Evolutionary conservation across 495 filamentous ascomycete genomes (phyloP).

Genomic region (Achaetomiella virescens): DNA sequence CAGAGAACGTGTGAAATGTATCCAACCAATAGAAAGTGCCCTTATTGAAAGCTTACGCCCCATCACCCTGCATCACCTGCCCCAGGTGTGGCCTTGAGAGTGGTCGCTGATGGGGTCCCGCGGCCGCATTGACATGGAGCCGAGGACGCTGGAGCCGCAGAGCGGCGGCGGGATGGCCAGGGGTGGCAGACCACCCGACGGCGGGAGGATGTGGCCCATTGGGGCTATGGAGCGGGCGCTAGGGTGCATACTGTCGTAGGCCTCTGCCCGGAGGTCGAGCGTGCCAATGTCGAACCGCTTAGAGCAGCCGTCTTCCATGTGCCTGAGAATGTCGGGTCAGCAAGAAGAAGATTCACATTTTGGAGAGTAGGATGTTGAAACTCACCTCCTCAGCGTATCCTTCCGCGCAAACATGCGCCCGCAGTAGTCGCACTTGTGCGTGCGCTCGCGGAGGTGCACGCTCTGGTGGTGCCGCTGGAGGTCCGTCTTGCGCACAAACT

Average conservation of each 20-base stretch:
- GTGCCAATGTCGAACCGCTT: conserved; percentile 59
- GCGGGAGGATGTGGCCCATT: conserved; percentile 22
- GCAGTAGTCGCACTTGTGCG: conserved; percentile 66
- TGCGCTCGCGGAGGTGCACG: conserved; percentile 71
- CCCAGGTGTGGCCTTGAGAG: conserved; percentile 21
- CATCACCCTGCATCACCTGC: conserved; percentile 24
- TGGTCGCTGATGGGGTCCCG: conserved; percentile 18
- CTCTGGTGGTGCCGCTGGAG: conserved; percentile 75
- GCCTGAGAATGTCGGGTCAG: conserved; percentile 39
- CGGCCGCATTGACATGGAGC: conserved; percentile 34
- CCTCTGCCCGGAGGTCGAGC: conserved; percentile 38
- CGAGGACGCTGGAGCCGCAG: conserved; percentile 30
- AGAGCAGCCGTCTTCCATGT: conserved; percentile 74
- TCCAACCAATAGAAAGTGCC: neutral
- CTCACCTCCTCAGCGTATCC: conserved; percentile 75
- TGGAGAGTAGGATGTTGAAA: neutral
- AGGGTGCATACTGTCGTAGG: conserved; percentile 28
- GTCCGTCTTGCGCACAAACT: conserved; percentile 80
- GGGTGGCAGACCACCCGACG: conserved; percentile 33
- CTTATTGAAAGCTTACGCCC: neutral
- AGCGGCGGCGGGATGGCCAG: conserved; percentile 40
- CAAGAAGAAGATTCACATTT: neutral
- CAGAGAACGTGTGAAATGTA: conserved; percentile 9
- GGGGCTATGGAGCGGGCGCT: conserved; percentile 19
- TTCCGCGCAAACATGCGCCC: conserved; percentile 70